Evolutionary conservation across 768 basidiomycete species (phyloP).

Genomic region (Tricholoma sp.): DNA sequence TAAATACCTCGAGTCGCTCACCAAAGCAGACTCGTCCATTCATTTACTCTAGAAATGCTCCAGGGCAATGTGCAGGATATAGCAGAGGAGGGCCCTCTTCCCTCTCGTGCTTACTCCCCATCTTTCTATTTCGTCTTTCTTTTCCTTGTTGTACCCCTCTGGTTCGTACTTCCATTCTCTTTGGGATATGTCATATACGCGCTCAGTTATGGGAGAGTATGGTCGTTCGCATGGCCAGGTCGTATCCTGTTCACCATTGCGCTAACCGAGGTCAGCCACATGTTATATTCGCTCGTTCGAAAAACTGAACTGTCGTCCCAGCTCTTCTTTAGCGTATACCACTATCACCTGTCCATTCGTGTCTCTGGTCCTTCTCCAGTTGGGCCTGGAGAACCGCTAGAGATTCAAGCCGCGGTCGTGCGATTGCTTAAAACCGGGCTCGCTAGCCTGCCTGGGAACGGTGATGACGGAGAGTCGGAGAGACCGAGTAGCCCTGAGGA

Average conservation of each 20-base stretch:
- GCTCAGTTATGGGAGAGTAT: conserved; percentile 38
- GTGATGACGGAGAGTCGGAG: conserved; percentile 51
- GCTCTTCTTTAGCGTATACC: conserved; percentile 69
- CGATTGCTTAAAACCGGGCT: conserved; percentile 68
- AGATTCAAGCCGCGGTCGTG: conserved; percentile 54
- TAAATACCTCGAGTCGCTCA: conserved; percentile 2
- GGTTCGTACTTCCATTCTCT: conserved; percentile 55
- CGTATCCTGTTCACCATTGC: conserved; percentile 42
- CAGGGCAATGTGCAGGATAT: conserved; percentile 33
- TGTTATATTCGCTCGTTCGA: not conserved
- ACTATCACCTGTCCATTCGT: conserved; percentile 43
- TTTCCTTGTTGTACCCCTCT: conserved; percentile 54
- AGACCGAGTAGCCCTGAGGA: conserved; percentile 63
- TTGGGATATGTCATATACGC: conserved; percentile 60
- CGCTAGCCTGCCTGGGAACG: conserved; percentile 44
- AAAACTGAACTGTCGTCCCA: conserved; percentile 18
- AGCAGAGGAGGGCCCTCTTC: conserved; percentile 31
- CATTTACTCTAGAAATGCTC: conserved; percentile 11
- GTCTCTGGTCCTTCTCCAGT: conserved; percentile 43
- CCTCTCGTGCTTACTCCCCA: conserved; percentile 31
- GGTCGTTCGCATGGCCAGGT: conserved; percentile 34
- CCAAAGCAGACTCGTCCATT: not conserved
- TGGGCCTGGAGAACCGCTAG: conserved; percentile 41
- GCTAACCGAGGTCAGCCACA: conserved; percentile 49
- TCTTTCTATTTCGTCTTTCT: conserved; percentile 61